Percentiles rank a stretch among this genome's conserved stretches.
Evolutionary conservation across 768 basidiomycete species (phyloP).

Genomic region (Naganishia randhawae): DNA sequence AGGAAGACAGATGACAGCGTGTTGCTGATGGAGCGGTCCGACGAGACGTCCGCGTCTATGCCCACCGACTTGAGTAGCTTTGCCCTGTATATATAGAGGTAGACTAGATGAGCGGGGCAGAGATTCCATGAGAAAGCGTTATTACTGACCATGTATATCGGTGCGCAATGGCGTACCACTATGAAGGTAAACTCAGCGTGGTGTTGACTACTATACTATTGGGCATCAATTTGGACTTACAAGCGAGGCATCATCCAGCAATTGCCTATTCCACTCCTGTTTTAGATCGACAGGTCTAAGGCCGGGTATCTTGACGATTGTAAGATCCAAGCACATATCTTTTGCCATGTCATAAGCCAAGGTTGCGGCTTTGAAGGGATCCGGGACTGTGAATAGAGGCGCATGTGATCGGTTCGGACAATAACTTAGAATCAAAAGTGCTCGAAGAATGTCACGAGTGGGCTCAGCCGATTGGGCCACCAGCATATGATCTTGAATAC

Average conservation of each 20-base stretch:
- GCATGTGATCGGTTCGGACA: not conserved
- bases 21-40: conserved; percentile 1
- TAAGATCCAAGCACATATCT: not conserved
- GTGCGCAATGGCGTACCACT: conserved; percentile 9
- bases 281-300: not conserved
- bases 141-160: not conserved
- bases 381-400: not conserved
- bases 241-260: not conserved
- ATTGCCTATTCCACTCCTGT: not conserved
- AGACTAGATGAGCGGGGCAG: not conserved
- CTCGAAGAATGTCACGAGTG: not conserved
- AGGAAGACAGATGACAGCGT: not conserved
- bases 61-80: not conserved
- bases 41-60: not conserved
- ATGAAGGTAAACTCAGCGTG: not conserved
- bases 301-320: not conserved
- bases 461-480: conserved; percentile 4
- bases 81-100: not conserved
- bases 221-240: not conserved
- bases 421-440: conserved; percentile 5
- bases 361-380: not conserved
- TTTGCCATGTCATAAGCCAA: not conserved
- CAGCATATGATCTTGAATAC: not conserved
- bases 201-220: not conserved
- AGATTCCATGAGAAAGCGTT: not conserved